phyloP scores from a whole-genome alignment of 371 early-diverging fungal genomes.

The Umbelopsis sp. region DNA sequence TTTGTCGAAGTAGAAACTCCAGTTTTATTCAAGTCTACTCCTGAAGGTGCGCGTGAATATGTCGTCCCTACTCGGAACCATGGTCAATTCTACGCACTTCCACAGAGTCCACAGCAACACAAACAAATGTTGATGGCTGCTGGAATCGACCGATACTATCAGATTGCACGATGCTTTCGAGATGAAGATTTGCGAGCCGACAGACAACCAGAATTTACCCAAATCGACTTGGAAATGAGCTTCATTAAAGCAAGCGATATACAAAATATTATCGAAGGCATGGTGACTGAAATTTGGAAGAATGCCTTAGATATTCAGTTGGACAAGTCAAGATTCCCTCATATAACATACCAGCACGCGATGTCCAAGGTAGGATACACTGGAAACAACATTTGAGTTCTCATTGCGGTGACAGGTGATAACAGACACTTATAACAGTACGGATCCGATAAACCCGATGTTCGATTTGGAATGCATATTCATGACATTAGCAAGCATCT shows the following conservation, averaged over 20 bases:
- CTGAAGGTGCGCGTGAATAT: slow-evolving; percentile 94
- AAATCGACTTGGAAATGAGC: slow-evolving; percentile 92
- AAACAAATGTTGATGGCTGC: slow-evolving; percentile 93
- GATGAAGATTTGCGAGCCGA: slow-evolving; percentile 91
- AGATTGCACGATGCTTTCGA: slow-evolving; percentile 92
- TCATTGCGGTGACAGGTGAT: neutral
- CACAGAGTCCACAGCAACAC: slow-evolving; percentile 94
- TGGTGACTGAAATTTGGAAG: slow-evolving; percentile 74
- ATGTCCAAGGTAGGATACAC: slow-evolving; percentile 61
- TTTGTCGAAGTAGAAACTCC: slow-evolving; percentile 95
- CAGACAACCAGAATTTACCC: slow-evolving; percentile 94
- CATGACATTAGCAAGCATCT: slow-evolving; percentile 1
- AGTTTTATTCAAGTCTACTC: slow-evolving; percentile 89
- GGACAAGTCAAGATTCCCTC: slow-evolving; percentile 55
- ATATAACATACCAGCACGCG: slow-evolving; percentile 82
- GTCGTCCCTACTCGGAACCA: slow-evolving; percentile 85
- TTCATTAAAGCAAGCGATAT: slow-evolving; percentile 76
- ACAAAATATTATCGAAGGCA: slow-evolving; percentile 74
- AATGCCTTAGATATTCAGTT: slow-evolving; percentile 57
- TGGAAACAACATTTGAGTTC: too few species aligned
- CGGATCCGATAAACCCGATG: slow-evolving; percentile 93
- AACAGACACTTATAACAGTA: slow-evolving; percentile 49
- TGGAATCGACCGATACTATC: slow-evolving; percentile 90
- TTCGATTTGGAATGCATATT: slow-evolving; percentile 76
- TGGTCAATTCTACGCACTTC: slow-evolving; percentile 84